Evolutionary conservation across 1,139 yeast genomes (phyloP), one percentile per base, ranked within the genome.

Genomic region (Candida dubliniensis): DNA sequence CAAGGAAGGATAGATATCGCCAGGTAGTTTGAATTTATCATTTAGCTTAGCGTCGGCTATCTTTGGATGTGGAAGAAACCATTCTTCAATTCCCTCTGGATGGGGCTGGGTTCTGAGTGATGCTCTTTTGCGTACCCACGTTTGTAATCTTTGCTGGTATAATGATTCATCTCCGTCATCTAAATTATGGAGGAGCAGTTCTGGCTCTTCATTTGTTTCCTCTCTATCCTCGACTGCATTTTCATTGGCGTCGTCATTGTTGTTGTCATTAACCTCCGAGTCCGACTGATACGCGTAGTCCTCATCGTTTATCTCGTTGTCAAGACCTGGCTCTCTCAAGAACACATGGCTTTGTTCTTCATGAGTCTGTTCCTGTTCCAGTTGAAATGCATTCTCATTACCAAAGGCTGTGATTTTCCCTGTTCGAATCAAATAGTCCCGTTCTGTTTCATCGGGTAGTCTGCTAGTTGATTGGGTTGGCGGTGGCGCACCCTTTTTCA

Each of bases 401-500:
- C 97, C 96, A 69, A 93, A 93, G 0, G 99, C 99, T 0, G 99
- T 93, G 46, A 90, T 82, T 60, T 89, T 84, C 34, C 99, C 99
- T 0, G 91, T 91, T 51, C 99, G 73, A 0, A 93, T 79, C 49
- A 93, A 70, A 58, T 67, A 93, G 43, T 91, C 98, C 46, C 80
- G 80, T 55, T 87, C 88, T 0, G 87, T 66, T 58, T 93, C 99
- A 18, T 79, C 87, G 0, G 86, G 80, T 6, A 78, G 68, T 47
- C 63, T 64, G 5, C 41, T 72, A 13, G 63, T 61, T 31, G 38
- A 36, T 27, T 43, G 43, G 45, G 18, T 47, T 46, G 36, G 50
- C 44, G 37, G 56, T 12, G 10, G 15, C 39, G 51, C 38, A 5
- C 42, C 24, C 2, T 35, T 36, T 23, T 11, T 37, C 35, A 8